Base-by-base conservation (phyloP, 1,284 basidiomycete species). In the Meripilus lineatus region DNA sequence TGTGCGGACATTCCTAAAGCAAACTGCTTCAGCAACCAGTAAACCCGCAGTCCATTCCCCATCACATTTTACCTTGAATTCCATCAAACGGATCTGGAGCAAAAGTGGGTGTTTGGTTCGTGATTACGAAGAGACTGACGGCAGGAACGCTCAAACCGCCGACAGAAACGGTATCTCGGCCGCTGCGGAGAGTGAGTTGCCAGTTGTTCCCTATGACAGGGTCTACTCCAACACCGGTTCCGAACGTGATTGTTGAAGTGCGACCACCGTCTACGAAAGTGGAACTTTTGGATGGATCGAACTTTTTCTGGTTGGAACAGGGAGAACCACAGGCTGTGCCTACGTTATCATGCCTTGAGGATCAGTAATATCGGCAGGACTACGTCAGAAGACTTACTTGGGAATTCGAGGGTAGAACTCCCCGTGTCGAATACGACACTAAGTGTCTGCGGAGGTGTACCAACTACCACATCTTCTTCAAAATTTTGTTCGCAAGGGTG, bases 401-500 rank as follows among this genome's bases (percentile, higher is more conserved):
- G 69, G 47, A 78, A 72, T 54, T 77, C 74, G 10, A 77, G 62
- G 3, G 65, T 63, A 6, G 58, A 59, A 38, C 71, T 75, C 37
- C 75, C 75, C 1, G 75, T 78, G 53, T 78, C 75, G 58, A 77
- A 78, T 5, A 78, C 72, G 32, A 77, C 73, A 25, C 46, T 59
- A 61, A 74, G 70, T 7, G 64, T 63, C 47, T 76, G 74, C 3
- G 72, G 70, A 8, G 73, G 73, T 3, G 72, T 75, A 34, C 73
- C 73, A 38, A 75, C 60, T 58, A 66, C 3, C 1, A n/a, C 15
- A 36, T n/a, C n/a, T n/a, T n/a, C n/a, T n/a, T n/a, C n/a, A n/a
- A n/a, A n/a, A n/a, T n/a, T n/a, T n/a, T 15, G 11, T 17, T 32
- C n/a, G 13, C 24, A 20, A 18, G 7, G 7, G 6, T 30, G n/a